phyloP scores from a whole-genome alignment of 176 grass and related monocot species.

The Urochloa ruziziensis region DNA sequence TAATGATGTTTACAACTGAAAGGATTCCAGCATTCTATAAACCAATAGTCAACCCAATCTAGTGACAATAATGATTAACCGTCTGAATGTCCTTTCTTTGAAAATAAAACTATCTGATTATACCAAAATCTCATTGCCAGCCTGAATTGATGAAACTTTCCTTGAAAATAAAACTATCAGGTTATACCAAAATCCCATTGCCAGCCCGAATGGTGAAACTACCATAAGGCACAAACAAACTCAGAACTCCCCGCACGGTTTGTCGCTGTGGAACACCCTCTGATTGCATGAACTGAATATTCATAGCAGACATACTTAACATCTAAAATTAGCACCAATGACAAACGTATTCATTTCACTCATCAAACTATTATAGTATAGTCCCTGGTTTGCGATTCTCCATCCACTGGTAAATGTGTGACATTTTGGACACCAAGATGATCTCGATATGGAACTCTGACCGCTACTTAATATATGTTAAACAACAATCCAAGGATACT shows the following conservation, averaged over 20 bases:
- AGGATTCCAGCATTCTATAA: slow-evolving; percentile 1
- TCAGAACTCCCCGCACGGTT: background rate
- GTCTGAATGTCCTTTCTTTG: background rate
- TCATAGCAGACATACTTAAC: background rate
- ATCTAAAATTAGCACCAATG: background rate
- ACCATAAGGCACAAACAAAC: background rate
- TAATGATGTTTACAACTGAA: slow-evolving; percentile 1
- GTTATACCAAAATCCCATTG: too few relatives aligned
- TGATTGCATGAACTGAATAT: background rate
- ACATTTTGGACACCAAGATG: background rate
- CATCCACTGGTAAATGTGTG: background rate
- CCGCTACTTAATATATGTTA: background rate
- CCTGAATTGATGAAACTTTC: background rate
- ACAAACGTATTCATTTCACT: background rate
- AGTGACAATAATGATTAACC: background rate
- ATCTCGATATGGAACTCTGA: background rate
- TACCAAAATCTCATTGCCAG: background rate
- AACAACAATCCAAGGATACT: background rate
- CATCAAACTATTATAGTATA: slow-evolving; percentile 8
- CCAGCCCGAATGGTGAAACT: too few relatives aligned
- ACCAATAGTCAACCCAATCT: background rate
- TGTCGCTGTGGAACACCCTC: background rate
- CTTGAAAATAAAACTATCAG: too few relatives aligned
- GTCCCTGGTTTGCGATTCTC: background rate
- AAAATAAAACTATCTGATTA: background rate